These are phyloP conservation scores for Spiraea crenata DNA, from an alignment of 331 rosid genomes.

Conservation along the genomic window DNA sequence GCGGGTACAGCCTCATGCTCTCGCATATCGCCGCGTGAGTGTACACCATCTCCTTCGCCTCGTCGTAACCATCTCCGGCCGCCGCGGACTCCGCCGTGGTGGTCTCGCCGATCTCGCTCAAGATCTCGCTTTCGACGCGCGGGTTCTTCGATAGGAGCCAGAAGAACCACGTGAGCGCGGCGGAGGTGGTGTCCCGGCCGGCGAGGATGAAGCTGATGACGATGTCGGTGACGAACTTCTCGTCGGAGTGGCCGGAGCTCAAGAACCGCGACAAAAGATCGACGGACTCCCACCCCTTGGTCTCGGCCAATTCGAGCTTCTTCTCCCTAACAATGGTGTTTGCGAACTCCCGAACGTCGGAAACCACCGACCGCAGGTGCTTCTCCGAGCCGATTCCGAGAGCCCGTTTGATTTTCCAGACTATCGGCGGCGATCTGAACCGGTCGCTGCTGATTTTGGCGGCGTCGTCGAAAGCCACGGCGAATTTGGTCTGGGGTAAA, in stretches of 20 bases:
- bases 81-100: neutral
- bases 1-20: slow-evolving; percentile 80
- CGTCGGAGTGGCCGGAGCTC: slow-evolving; percentile 51
- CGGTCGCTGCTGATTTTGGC: slow-evolving; percentile 41
- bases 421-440: slow-evolving; percentile 22
- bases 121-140: slow-evolving; percentile 39
- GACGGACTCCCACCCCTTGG: slow-evolving; percentile 27
- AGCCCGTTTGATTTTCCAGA: slow-evolving; percentile 54
- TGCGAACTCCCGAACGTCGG: slow-evolving; percentile 47
- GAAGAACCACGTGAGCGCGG: slow-evolving; percentile 75
- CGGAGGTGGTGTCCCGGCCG: slow-evolving; percentile 70
- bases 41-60: slow-evolving; percentile 62
- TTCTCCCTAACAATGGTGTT: slow-evolving; percentile 43
- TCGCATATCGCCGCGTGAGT: slow-evolving; percentile 77
- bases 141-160: slow-evolving; percentile 55
- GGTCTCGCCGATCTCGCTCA: slow-evolving; percentile 31
- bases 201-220: slow-evolving; percentile 69
- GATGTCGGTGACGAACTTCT: slow-evolving; percentile 50
- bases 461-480: slow-evolving; percentile 52
- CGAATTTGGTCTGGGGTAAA: slow-evolving; percentile 46
- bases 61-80: slow-evolving; percentile 34
- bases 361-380: slow-evolving; percentile 24
- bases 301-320: slow-evolving; percentile 40
- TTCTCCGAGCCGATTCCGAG: slow-evolving; percentile 44
- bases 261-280: slow-evolving; percentile 65